phyloP scores from a whole-genome alignment of 2,329 filamentous ascomycete species.

The Shiraia sp. region DNA sequence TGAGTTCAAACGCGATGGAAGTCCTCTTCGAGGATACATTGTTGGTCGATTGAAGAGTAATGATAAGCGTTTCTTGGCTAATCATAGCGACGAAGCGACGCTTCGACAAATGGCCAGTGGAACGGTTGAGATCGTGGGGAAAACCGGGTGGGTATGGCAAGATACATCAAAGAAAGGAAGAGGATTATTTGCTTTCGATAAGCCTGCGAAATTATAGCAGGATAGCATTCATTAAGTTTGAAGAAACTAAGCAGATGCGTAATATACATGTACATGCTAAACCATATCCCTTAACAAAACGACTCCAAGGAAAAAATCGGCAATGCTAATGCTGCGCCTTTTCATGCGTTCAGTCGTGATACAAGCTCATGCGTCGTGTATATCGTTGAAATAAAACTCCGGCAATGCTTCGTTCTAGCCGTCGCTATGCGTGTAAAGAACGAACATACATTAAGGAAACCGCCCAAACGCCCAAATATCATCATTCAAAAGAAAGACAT shows the following conservation, averaged over 20 bases:
- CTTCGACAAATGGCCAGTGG: conserved; percentile 51
- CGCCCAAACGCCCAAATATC: conserved; percentile 3
- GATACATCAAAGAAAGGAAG: conserved; percentile 31
- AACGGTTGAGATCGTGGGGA: conserved; percentile 54
- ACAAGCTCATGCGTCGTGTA: conserved; percentile 9
- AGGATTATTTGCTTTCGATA: conserved; percentile 35
- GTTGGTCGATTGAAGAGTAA: conserved; percentile 56
- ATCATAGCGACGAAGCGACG: conserved; percentile 57
- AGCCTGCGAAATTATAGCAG: conserved; percentile 18
- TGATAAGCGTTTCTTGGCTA: conserved; percentile 59
- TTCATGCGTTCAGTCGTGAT: conserved; percentile 8
- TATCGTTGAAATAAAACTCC: conserved; percentile 8
- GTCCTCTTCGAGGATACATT: conserved; percentile 54
- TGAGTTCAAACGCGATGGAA: conserved; percentile 58
- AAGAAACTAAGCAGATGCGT: not conserved
- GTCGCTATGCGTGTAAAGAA: conserved; percentile 5
- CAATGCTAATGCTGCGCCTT: conserved; percentile 1
- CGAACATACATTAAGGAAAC: not conserved
- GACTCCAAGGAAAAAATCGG: not conserved
- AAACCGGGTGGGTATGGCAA: conserved; percentile 50
- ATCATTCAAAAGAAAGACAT: conserved; percentile 5
- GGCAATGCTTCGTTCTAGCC: conserved; percentile 3
- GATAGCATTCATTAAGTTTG: no score
- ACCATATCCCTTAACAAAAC: not conserved
- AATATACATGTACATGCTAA: conserved; percentile 1